Conservation (phyloP, 2,329 filamentous ascomycete genomes). For the Xylariales sp. region DNA sequence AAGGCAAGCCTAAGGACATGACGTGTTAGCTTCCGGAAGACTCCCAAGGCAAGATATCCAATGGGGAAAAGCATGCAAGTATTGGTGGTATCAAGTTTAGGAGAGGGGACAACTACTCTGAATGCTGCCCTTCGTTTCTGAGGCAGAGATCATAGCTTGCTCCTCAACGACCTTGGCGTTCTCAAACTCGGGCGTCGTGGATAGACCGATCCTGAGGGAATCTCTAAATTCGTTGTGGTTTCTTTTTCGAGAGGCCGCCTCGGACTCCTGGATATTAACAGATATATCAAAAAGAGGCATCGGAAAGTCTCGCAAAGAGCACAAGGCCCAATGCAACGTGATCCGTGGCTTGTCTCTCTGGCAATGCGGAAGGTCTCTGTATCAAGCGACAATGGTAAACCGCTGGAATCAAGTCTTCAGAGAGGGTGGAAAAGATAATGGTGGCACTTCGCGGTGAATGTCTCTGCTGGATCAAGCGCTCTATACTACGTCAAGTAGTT, state of each 20-base stretch:
- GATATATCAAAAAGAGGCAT: conserved; percentile 48
- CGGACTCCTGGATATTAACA: conserved; percentile 42
- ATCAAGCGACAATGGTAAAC: too few species aligned
- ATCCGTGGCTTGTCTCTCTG: not conserved
- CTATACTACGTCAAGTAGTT: too few species aligned
- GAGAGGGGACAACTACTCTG: not conserved
- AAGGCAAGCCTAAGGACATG: conserved; percentile 8
- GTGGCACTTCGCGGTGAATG: too few species aligned
- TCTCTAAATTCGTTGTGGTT: conserved; percentile 44
- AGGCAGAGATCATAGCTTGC: not conserved
- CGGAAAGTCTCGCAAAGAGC: conserved; percentile 10
- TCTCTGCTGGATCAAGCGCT: too few species aligned
- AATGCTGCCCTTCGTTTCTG: too few species aligned
- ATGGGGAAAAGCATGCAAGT: conserved; percentile 10
- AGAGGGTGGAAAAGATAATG: not conserved
- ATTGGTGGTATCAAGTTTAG: conserved; percentile 10
- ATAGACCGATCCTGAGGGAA: too few species aligned
- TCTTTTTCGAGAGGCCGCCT: conserved; percentile 38
- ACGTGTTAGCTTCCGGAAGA: too few species aligned
- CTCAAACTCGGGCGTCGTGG: too few species aligned
- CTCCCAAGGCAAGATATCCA: conserved; percentile 20
- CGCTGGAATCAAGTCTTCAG: not conserved
- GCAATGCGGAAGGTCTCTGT: not conserved
- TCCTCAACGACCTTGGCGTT: not conserved
- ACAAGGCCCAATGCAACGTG: conserved; percentile 5